Conservation (phyloP, 495 filamentous ascomycete genomes). For the Aspergillus olivimuriae region DNA sequence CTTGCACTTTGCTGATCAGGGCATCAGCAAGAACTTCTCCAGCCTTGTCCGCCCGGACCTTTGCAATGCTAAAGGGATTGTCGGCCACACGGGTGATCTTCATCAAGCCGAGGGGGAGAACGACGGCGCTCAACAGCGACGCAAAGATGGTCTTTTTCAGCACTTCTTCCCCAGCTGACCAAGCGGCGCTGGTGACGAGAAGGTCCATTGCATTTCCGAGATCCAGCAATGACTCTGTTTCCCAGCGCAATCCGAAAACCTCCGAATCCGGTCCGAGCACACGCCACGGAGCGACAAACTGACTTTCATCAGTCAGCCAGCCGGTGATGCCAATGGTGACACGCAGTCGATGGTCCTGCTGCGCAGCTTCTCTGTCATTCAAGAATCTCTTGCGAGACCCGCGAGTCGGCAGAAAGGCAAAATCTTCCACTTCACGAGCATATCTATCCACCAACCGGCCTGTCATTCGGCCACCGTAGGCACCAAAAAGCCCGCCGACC, state of each 20-base stretch:
- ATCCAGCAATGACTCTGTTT: constrained; percentile 68
- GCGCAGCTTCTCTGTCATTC: constrained; percentile 38
- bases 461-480: constrained; percentile 80
- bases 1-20: constrained; percentile 79
- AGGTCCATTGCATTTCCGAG: constrained; percentile 69
- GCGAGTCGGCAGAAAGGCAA: constrained; percentile 74
- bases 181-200: constrained; percentile 69
- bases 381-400: constrained; percentile 34
- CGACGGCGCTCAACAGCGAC: constrained; percentile 57
- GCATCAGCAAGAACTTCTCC: constrained; percentile 81
- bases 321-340: constrained; percentile 80
- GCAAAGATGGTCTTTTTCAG: constrained; percentile 72
- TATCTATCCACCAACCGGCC: constrained; percentile 84
- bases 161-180: constrained; percentile 74
- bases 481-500: constrained; percentile 81
- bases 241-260: constrained; percentile 80
- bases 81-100: constrained; percentile 79
- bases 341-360: constrained; percentile 61
- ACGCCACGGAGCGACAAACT: constrained; percentile 70
- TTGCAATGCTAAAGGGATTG: constrained; percentile 83
- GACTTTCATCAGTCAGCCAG: constrained; percentile 66
- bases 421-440: constrained; percentile 80
- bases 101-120: constrained; percentile 72
- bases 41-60: constrained; percentile 78
- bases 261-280: constrained; percentile 64